Base-by-base conservation (phyloP, 352 stramenopile genomes). In the Phytopythium delawarense region DNA sequence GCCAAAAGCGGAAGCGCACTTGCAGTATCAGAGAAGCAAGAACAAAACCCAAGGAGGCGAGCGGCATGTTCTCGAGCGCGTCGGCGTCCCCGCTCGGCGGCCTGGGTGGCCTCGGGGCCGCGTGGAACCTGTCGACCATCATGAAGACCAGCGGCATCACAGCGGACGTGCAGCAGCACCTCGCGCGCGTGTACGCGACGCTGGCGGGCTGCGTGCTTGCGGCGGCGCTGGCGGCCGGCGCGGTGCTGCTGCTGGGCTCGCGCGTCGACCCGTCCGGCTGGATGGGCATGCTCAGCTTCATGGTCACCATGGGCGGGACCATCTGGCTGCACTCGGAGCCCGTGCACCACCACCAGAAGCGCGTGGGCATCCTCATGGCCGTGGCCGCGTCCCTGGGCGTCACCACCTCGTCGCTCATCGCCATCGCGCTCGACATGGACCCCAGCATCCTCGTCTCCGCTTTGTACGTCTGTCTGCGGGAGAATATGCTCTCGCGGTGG, bases 361-460 rank as follows among this genome's bases (percentile, higher is more conserved):
- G 84, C 44, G 83, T 93, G 51, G 72, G 60, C 44, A 87, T 93
- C 55, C 78, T 93, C 62, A 81, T 90, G 75, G 59, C 63, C 34
- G 77, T 95, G 37, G 74, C 84, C 2, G 80, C 83, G 44, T 76
- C 72, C 34, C 84, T 91, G 67, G 88, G 88, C 23, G 62, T 96
- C 42, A 88, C 65, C 48, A 70, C 91, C 61, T 86, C 82, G 28
- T 79, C 79, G 25, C 75, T 96, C 34, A 75, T 96, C 12, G 77
- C 82, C 20, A 59, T 95, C 23, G 85, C 84, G n/a, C 72, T 94
- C 13, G 42, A 81, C 44, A 70, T 95, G 45, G 82, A 96, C 63
- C 83, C 88, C 25, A 76, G 72, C 50, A 84, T 96, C 42, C 65
- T 96, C 46, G 74, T 96, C 44, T 88, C 78, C 30, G 84, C 89